Conservation (phyloP, 129 eudicot species). For the Pittosporum tobira region DNA sequence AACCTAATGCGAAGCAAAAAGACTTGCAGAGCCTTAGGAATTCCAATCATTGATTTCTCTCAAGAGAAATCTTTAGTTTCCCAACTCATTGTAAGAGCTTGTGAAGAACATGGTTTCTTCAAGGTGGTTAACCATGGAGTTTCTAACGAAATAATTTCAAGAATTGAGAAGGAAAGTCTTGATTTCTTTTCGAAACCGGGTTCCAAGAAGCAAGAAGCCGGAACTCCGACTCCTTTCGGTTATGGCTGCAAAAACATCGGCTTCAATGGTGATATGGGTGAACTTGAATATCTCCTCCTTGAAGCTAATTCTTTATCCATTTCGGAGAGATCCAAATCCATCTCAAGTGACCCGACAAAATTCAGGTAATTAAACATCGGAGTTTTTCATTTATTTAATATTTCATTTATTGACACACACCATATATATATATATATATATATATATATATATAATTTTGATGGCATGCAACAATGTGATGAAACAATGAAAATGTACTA, state of each 20-base stretch:
- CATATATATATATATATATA: neutral
- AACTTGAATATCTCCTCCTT: constrained; percentile 83
- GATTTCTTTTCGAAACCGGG: constrained; percentile 48
- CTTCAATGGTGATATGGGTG: constrained; percentile 73
- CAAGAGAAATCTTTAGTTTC: constrained; percentile 31
- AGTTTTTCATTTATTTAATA: neutral
- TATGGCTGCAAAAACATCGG: constrained; percentile 83
- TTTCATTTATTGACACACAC: neutral
- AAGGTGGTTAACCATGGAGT: constrained; percentile 73
- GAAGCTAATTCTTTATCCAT: constrained; percentile 44
- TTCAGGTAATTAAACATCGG: constrained; percentile 93
- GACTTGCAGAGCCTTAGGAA: constrained; percentile 41
- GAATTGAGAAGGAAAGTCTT: constrained; percentile 43
- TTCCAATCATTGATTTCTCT: constrained; percentile 63
- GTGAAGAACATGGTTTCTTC: constrained; percentile 75
- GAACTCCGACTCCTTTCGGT: constrained; percentile 71
- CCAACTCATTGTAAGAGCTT: constrained; percentile 41
- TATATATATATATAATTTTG: no score
- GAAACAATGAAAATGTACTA: no score
- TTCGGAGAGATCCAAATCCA: constrained; percentile 16
- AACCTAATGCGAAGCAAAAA: constrained; percentile 43
- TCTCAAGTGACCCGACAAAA: constrained; percentile 34
- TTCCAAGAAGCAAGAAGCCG: constrained; percentile 39
- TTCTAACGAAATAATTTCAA: constrained; percentile 30
- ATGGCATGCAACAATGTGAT: no score